Evolutionary conservation across 2,329 filamentous ascomycete genomes (phyloP).

Genomic region (Tympanopsis confertula): DNA sequence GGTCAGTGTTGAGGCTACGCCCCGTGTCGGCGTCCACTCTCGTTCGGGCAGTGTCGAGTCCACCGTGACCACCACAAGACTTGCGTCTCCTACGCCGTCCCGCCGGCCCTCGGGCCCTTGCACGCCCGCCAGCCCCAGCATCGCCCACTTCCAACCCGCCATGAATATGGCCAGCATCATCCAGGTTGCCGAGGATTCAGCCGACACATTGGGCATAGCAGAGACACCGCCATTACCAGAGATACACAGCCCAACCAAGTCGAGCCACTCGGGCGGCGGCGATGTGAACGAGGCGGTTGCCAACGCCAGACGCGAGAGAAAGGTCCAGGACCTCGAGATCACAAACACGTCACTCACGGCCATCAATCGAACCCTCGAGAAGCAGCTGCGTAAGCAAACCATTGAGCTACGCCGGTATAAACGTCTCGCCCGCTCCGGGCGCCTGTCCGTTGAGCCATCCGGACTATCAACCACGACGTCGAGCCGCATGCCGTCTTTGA

Average conservation of each 20-base stretch:
- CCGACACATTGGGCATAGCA: constrained; percentile 14
- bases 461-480: constrained; percentile 29
- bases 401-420: constrained; percentile 76
- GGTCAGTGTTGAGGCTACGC: constrained; percentile 26
- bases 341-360: constrained; percentile 89
- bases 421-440: constrained; percentile 72
- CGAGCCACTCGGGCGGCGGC: constrained; percentile 34
- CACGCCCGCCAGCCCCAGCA: constrained; percentile 22
- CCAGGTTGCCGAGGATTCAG: constrained; percentile 35
- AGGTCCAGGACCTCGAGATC: constrained; percentile 92
- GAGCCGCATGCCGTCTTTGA: constrained; percentile 29
- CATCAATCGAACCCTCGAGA: constrained; percentile 86
- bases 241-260: constrained; percentile 46
- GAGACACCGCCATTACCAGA: constrained; percentile 18
- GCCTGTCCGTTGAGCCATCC: constrained; percentile 43
- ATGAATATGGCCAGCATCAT: constrained; percentile 43
- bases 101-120: constrained; percentile 9
- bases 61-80: constrained; percentile 7
- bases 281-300: constrained; percentile 66
- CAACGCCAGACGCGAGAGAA: constrained; percentile 83
- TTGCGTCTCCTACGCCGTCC: constrained; percentile 3
- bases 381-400: constrained; percentile 82
- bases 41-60: constrained; percentile 21
- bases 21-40: constrained; percentile 23
- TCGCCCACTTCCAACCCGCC: constrained; percentile 17